These are phyloP conservation scores for Arachis hypogaea DNA, from an alignment of 306 rosid species.

Conservation along the genomic window DNA sequence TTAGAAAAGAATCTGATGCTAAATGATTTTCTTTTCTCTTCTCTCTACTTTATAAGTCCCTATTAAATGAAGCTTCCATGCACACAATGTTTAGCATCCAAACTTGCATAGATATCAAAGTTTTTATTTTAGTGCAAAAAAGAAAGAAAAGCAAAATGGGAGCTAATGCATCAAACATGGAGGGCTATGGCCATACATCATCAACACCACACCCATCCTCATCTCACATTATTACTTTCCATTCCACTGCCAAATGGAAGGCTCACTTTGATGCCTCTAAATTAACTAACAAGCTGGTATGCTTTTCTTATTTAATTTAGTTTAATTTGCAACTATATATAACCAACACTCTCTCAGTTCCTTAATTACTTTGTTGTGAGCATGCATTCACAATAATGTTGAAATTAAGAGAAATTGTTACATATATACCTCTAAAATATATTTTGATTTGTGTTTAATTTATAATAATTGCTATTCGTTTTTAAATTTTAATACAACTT, in stretches of 20 bases:
- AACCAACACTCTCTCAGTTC: too few relatives aligned
- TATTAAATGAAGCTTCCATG: slow-evolving; percentile 17
- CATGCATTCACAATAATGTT: too few relatives aligned
- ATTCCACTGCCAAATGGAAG: slow-evolving; percentile 62
- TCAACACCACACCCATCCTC: slow-evolving; percentile 29
- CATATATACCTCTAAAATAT: too few relatives aligned
- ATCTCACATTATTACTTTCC: slow-evolving; percentile 50
- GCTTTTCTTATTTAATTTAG: background rate
- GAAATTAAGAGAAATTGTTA: too few relatives aligned
- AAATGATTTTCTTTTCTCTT: background rate
- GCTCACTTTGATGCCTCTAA: slow-evolving; percentile 54
- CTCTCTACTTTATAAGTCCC: slow-evolving; percentile 10
- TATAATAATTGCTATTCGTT: too few relatives aligned
- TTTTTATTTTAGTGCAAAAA: background rate
- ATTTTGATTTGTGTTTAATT: too few relatives aligned
- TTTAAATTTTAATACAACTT: too few relatives aligned
- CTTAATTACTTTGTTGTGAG: too few relatives aligned
- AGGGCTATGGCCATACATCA: slow-evolving; percentile 13
- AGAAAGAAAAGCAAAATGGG: slow-evolving; percentile 51
- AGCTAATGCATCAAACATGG: slow-evolving; percentile 38
- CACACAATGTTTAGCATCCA: background rate
- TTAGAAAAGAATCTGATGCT: background rate
- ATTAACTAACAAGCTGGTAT: slow-evolving; percentile 66
- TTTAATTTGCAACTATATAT: background rate
- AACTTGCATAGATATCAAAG: background rate